Base-by-base conservation (phyloP, 345 rosid genomes). In the Lepidium africanum region DNA sequence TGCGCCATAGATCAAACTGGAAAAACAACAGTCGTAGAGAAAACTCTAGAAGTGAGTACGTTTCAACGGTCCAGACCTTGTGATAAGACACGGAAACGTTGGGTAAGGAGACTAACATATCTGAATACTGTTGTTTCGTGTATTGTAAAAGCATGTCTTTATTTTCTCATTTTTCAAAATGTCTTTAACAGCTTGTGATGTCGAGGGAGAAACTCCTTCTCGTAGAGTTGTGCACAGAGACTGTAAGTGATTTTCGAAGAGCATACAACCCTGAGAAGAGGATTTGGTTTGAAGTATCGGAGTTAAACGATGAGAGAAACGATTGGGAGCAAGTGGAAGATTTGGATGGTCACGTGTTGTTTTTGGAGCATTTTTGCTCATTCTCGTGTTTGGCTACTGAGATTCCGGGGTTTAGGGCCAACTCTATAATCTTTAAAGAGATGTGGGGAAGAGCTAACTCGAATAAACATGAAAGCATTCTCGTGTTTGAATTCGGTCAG, bases 321-420 rank as follows among this genome's bases (percentile, higher is more conserved):
- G 59, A 73, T 16, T 73, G 77, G 76, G 41, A n/a, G 51, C 53
- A 73, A 38, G 66, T 73, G 42, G 35, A 50, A 66, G 59, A 33
- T 73, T 0, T 55, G 9, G 59, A 39, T 14, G 76, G 64, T 47
- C 58, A 41, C 0, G 59, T 73, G 3, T 40, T 72, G 59, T 72
- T 72, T 27, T 63, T 72, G 43, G 58, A 50, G 9, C 25, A 16
- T 0, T 11, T 30, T 40, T 59, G 67, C 25, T 40, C 67, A 1
- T 70, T 70, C 37, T 60, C 74, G 1, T 70, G 67, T 37, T 60
- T 60, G 61, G 25, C 74, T 60, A 70, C 9, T 39, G 53, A 51
- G 43, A 60, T 70, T 70, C 60, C 58, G 9, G 67, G 67, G 1
- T 23, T 70, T 41, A 51, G 32, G 10, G 60, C 25, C 1, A 70